Base-by-base conservation (phyloP, 1,284 basidiomycete genomes). In the Anthracocystis panici-leucophaei region DNA sequence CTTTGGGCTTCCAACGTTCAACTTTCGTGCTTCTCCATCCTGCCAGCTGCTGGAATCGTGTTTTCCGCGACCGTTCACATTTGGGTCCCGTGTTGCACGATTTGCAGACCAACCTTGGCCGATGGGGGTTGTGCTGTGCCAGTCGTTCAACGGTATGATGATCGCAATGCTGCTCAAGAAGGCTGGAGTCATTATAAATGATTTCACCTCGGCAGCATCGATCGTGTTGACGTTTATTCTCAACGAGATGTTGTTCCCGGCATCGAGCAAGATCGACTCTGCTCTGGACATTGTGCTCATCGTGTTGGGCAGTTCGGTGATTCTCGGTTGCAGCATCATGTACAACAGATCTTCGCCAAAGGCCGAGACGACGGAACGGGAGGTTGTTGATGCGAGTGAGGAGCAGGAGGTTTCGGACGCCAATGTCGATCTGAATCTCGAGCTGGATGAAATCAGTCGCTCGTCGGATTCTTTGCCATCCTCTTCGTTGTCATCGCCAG, bases 1-100 rank as follows among this genome's bases (percentile, higher is more conserved):
- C 58, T 75, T 3, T 75, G 72, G 72, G 67, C 57, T 1, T 59
- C 62, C 54, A 75, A 75, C 50, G 59, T 75, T 14, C 72, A 75
- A 23, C 68, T 75, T 29, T 50, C 54, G 23, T 49, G 31, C 45
- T 75, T 75, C 38, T 65, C 66, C 20, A 54, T 75, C 44, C 23
- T 58, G 2, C 63, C 72, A 8, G 72, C 72, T n/a, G 58, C 59
- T 2, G 4, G 20, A 25, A 38, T 61, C 21, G 51, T 62, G 40
- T 35, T 58, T 12, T 68, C 25, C 33, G 50, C 23, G 45, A 49
- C 14, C 20, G 23, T 6, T 33, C 33, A 18, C 25, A 56, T 10
- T 41, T 67, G 5, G 54, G 23, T 2, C 65, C 65, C 1, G 65
- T 68, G 25, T 10, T 62, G 16, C 54, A 54, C 20, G 59, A 68